A percentile compares a stretch with the other conserved stretches of the same genome.
phyloP scores from a whole-genome alignment of 1,284 basidiomycete genomes.

The Austroboletus niveus region DNA sequence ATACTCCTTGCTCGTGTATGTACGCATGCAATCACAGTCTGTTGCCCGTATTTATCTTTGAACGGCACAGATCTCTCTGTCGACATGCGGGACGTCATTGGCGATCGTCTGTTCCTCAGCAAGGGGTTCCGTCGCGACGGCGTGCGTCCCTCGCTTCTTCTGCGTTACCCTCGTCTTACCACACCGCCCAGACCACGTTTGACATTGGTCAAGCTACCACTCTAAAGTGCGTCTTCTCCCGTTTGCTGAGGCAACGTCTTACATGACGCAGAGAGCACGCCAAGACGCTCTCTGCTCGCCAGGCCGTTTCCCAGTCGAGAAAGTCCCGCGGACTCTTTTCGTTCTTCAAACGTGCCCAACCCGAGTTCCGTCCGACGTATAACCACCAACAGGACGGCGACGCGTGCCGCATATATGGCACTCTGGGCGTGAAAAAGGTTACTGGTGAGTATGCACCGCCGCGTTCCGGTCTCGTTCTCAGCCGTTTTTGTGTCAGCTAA shows the following conservation, averaged over 20 bases:
- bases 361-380: constrained; percentile 67
- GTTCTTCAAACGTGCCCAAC: constrained; percentile 44
- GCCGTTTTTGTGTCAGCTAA: constrained; percentile 52
- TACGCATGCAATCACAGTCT: constrained; percentile 15
- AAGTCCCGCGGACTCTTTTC: constrained; percentile 69
- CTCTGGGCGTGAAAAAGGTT: constrained; percentile 84
- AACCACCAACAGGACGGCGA: constrained; percentile 63
- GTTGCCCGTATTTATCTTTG: background rate
- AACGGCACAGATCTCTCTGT: constrained; percentile 68
- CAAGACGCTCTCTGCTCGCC: constrained; percentile 60
- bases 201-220: constrained; percentile 79
- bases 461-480: background rate
- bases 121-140: constrained; percentile 86
- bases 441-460: constrained; percentile 51
- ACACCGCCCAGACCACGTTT: constrained; percentile 65
- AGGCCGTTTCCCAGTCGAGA: constrained; percentile 68
- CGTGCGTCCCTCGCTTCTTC: constrained; percentile 40
- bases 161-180: constrained; percentile 3
- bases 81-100: constrained; percentile 89
- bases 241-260: background rate
- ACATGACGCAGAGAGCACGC: constrained; percentile 53
- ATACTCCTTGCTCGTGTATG: constrained; percentile 91
- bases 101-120: constrained; percentile 86
- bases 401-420: constrained; percentile 86
- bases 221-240: constrained; percentile 51